phyloP scores from a whole-genome alignment of 2,329 filamentous ascomycete species.

The Curvularia lunata region DNA sequence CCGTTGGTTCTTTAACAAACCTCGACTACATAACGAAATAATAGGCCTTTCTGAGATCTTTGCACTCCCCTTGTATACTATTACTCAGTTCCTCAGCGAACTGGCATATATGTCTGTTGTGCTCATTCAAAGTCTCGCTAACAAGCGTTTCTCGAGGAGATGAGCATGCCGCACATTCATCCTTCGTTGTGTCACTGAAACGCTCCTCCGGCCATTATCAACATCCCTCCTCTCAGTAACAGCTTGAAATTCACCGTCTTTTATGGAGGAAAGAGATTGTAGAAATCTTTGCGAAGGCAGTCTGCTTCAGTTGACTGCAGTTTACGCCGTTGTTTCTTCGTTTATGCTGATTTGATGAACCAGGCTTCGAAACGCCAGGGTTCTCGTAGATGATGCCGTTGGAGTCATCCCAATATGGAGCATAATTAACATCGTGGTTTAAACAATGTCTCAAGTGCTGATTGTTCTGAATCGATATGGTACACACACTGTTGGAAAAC shows the following conservation, averaged over 20 bases:
- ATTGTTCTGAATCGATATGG: not conserved
- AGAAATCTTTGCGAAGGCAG: not conserved
- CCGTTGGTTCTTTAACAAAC: not conserved
- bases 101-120: not conserved
- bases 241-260: not conserved
- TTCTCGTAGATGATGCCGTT: constrained; percentile 6
- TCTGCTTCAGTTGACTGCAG: not conserved
- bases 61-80: not conserved
- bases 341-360: not conserved
- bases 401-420: constrained; percentile 7
- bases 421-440: not conserved
- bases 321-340: not conserved
- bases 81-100: not conserved
- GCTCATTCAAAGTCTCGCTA: not conserved
- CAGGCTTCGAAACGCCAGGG: not conserved
- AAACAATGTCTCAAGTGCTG: not conserved
- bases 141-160: not conserved
- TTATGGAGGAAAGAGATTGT: not conserved
- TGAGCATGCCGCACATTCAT: not conserved
- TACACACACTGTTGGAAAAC: not conserved
- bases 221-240: not conserved
- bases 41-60: not conserved
- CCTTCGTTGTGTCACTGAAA: not conserved
- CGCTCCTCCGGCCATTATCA: not conserved
- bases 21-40: not conserved